These are phyloP conservation scores for Chrysopogon serrulatus DNA, from an alignment of 176 grass and related monocot species.

Conservation along the genomic window DNA sequence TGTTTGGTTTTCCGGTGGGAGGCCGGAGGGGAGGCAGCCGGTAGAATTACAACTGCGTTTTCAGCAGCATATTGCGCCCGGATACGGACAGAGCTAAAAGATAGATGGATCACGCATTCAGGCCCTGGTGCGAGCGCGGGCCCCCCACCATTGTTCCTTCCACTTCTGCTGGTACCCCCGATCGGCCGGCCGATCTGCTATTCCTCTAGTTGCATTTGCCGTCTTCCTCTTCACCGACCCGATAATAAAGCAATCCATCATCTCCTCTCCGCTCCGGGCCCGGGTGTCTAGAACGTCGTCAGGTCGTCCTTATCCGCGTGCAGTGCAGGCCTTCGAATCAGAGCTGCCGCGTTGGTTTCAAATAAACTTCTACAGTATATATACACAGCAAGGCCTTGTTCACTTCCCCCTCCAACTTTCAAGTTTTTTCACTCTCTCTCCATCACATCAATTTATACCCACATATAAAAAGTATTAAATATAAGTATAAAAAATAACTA, in stretches of 20 bases:
- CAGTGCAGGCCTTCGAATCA: background rate
- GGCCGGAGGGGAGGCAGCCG: background rate
- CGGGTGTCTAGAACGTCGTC: background rate
- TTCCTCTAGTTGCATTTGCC: constrained; percentile 7
- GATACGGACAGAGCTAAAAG: background rate
- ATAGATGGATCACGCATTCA: constrained; percentile 2
- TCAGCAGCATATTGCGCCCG: background rate
- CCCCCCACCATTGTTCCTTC: background rate
- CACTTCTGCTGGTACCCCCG: background rate
- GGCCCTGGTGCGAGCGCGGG: background rate
- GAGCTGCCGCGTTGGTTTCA: background rate
- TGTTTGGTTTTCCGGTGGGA: constrained; percentile 17
- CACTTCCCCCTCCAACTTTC: too few relatives aligned
- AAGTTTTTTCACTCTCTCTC: too few relatives aligned
- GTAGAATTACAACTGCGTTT: background rate
- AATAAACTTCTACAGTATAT: too few relatives aligned
- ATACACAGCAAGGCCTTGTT: too few relatives aligned
- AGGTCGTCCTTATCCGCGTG: constrained; percentile 8
- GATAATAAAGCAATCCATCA: background rate
- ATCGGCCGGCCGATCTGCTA: background rate
- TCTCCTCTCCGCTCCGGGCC: background rate
- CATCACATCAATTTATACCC: too few relatives aligned
- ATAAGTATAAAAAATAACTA: too few relatives aligned
- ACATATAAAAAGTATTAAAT: too few relatives aligned
- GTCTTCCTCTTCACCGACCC: constrained; percentile 19